Conservation (phyloP, 345 rosid genomes). For the Citropsis articulata region DNA sequence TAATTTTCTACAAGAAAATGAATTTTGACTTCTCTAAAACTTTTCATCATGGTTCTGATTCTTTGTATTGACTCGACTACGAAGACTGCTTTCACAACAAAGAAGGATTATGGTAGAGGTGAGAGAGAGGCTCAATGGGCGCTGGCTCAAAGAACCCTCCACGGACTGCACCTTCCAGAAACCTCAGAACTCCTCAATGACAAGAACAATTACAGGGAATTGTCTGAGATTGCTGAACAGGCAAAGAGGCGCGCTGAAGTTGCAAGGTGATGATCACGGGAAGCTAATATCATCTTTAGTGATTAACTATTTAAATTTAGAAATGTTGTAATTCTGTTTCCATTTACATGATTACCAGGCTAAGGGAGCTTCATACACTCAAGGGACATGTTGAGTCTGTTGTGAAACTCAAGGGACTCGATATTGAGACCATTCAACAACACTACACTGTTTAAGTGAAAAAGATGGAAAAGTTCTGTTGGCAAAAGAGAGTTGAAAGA, state of each 20-base stretch:
- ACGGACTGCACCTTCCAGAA: slow-evolving; percentile 63
- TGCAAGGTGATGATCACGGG: slow-evolving; percentile 49
- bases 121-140: slow-evolving; percentile 96
- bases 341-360: slow-evolving; percentile 33
- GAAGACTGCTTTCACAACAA: slow-evolving; percentile 90
- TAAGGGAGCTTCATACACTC: slow-evolving; percentile 84
- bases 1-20: neutral
- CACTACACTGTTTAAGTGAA: slow-evolving; percentile 72
- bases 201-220: slow-evolving; percentile 59
- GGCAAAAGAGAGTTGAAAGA: slow-evolving; percentile 6
- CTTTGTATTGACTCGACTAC: neutral
- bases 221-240: slow-evolving; percentile 85
- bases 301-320: neutral
- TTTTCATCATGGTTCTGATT: neutral
- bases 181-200: slow-evolving; percentile 49
- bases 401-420: slow-evolving; percentile 90
- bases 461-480: neutral
- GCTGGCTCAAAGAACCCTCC: slow-evolving; percentile 77
- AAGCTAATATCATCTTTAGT: neutral
- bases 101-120: slow-evolving; percentile 80
- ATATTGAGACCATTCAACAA: slow-evolving; percentile 83
- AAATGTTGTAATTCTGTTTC: neutral
- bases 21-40: neutral
- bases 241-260: slow-evolving; percentile 92
- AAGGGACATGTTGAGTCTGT: slow-evolving; percentile 95